Percentiles rank a stretch among this genome's conserved stretches.
Conservation (phyloP, 2,329 filamentous ascomycete species). For the Clarireedia paspali region DNA sequence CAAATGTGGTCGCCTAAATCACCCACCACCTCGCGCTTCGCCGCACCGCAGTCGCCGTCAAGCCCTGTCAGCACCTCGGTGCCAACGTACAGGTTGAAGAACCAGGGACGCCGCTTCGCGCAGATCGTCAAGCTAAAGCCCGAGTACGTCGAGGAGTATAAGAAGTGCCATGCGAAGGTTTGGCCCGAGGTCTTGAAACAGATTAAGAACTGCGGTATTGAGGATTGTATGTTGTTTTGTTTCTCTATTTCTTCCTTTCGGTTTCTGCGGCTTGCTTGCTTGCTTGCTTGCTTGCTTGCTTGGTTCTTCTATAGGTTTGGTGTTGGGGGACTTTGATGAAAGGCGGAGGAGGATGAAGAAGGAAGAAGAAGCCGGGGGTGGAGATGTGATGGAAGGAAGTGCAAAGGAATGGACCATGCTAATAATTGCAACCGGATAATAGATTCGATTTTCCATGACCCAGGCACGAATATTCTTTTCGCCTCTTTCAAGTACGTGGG, state of each 20-base stretch:
- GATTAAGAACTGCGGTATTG: conserved; percentile 68
- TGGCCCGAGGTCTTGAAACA: conserved; percentile 73
- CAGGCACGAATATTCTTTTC: conserved; percentile 56
- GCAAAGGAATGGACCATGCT: not conserved
- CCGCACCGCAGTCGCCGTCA: not conserved
- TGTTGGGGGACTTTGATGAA: not conserved
- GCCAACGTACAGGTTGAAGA: conserved; percentile 21
- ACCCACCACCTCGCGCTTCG: not conserved
- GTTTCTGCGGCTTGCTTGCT: not conserved
- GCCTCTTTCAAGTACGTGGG: conserved; percentile 75
- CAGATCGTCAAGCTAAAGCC: conserved; percentile 68
- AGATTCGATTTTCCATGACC: conserved; percentile 70
- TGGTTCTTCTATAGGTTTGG: not conserved
- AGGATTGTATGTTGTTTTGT: conserved; percentile 49
- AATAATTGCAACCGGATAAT: not conserved
- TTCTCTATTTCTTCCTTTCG: not conserved
- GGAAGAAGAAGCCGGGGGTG: too few relatives aligned
- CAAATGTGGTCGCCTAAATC: not conserved
- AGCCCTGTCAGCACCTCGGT: conserved; percentile 3
- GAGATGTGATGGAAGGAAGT: too few relatives aligned
- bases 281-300: not conserved
- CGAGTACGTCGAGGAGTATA: conserved; percentile 60
- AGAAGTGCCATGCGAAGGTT: conserved; percentile 62
- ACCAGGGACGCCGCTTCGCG: conserved; percentile 50
- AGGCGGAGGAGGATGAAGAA: too few relatives aligned